These are phyloP conservation scores for Jatropha multifida DNA, from an alignment of 441 rosid genomes.

Conservation along the genomic window DNA sequence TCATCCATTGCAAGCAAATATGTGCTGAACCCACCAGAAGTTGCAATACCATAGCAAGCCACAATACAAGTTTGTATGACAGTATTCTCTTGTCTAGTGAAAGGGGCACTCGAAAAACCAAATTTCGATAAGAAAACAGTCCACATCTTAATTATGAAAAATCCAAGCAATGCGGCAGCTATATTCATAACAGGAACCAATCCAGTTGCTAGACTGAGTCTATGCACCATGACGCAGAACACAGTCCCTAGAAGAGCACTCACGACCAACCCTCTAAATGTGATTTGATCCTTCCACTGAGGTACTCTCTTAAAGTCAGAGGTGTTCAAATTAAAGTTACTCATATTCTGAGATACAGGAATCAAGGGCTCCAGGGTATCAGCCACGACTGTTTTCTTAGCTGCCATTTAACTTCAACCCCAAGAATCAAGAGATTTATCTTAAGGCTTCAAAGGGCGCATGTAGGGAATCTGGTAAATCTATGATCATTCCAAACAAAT, in stretches of 20 bases:
- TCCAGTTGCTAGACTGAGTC: slow-evolving; percentile 78
- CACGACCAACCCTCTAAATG: slow-evolving; percentile 62
- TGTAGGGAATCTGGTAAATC: not conserved
- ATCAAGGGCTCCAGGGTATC: slow-evolving; percentile 12
- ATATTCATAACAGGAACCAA: slow-evolving; percentile 81
- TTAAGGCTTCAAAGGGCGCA: not conserved
- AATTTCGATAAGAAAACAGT: slow-evolving; percentile 53
- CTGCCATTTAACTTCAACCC: slow-evolving; percentile 11
- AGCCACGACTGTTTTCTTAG: not conserved
- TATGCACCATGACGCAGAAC: slow-evolving; percentile 83
- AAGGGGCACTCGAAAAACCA: slow-evolving; percentile 58
- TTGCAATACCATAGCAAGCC: slow-evolving; percentile 90
- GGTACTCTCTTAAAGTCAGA: slow-evolving; percentile 43
- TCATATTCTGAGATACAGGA: slow-evolving; percentile 1
- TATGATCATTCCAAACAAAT: not conserved
- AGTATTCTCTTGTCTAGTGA: slow-evolving; percentile 81
- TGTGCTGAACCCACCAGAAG: slow-evolving; percentile 87
- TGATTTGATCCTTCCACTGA: slow-evolving; percentile 84
- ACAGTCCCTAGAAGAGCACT: slow-evolving; percentile 67
- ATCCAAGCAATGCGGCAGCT: slow-evolving; percentile 76
- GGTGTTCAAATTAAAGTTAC: not conserved
- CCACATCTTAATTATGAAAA: slow-evolving; percentile 86
- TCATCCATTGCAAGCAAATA: slow-evolving; percentile 87
- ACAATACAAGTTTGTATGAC: slow-evolving; percentile 92
- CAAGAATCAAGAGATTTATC: not conserved